Evolutionary conservation across 1,284 basidiomycete species (phyloP).

Genomic region (Ceraceosorus bombacis): DNA sequence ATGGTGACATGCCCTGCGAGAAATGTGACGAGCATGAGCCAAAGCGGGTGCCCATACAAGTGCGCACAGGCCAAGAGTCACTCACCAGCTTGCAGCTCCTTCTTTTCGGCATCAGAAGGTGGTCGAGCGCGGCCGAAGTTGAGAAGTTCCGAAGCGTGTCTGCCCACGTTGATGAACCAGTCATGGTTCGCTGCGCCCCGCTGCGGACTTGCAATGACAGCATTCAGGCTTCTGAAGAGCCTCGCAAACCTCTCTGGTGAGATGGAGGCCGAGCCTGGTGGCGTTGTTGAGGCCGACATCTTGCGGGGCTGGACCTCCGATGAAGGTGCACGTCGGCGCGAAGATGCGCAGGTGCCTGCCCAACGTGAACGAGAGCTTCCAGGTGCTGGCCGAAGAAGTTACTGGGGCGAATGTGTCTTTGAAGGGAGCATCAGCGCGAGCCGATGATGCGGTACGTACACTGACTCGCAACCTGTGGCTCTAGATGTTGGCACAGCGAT

Average conservation of each 20-base stretch:
- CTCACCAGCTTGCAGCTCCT: constrained; percentile 41
- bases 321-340: no score
- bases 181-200: constrained; percentile 28
- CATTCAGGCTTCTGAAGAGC: constrained; percentile 33
- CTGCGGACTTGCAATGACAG: constrained; percentile 26
- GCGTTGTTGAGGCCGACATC: no score
- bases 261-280: constrained; percentile 16
- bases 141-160: constrained; percentile 31
- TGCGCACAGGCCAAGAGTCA: not conserved
- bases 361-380: no score
- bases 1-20: constrained; percentile 40
- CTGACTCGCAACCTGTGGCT: no score
- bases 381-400: no score
- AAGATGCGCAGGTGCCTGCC: no score
- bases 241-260: constrained; percentile 37
- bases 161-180: constrained; percentile 44
- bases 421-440: no score
- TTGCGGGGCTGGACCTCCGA: no score
- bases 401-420: no score
- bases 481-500: no score
- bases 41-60: not conserved
- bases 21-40: not conserved
- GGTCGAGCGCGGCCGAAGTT: constrained; percentile 33
- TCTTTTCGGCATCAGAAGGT: constrained; percentile 35
- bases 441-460: no score